Evolutionary conservation across 192 early-diverging fungal species (phyloP), one percentile per base, ranked within the genome.

Genomic region (Podila verticillata): DNA sequence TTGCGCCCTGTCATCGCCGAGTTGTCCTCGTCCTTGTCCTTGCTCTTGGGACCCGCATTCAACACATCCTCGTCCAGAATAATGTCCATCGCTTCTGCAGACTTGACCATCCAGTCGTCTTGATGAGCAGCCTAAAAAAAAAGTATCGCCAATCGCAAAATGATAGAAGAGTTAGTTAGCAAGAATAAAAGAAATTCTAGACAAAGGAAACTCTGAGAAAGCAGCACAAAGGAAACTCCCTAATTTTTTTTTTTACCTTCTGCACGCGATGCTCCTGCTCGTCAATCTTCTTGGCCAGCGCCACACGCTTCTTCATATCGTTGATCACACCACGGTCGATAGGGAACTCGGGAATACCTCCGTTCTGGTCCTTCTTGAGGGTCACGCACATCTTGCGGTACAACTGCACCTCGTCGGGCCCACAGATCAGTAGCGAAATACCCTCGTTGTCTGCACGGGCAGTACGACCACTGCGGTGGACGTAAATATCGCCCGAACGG

Each of bases 391-490:
- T 89, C 78, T 94, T 93, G 66, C 91, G 87, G 83, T 96, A 97
- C 30, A 93, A 71, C 57, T 87, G 87, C 26, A 90, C 74, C 70
- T 99, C 97, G 61, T 96, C 91, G 24, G 97, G 96, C 30, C 92
- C 91, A 68, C 89, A 91, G 49, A 99, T 79, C 85, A 96, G 84
- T 26, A 99, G 81, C 39, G 90, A 91, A 28, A 97, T 83, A 65
- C 97, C 97, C 63, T 95, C 93, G 22, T 82, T 86, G 32, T 84
- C 68, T n/a, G 93, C 96, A 71, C 97, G 91, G 8, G 96, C 97
- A 0, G 97, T 99, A 71, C 97, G 91, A 49, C 97, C 97, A 74
- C 91, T 92, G 12, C 97, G 89, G 81, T 99, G 97, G 31, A 99
- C 94, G 75, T 99, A 99, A n/a, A 97, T 87, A 61, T 99, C 96